Base-by-base conservation (phyloP, 164 flowering plant species). In the Vitis cinerea region DNA sequence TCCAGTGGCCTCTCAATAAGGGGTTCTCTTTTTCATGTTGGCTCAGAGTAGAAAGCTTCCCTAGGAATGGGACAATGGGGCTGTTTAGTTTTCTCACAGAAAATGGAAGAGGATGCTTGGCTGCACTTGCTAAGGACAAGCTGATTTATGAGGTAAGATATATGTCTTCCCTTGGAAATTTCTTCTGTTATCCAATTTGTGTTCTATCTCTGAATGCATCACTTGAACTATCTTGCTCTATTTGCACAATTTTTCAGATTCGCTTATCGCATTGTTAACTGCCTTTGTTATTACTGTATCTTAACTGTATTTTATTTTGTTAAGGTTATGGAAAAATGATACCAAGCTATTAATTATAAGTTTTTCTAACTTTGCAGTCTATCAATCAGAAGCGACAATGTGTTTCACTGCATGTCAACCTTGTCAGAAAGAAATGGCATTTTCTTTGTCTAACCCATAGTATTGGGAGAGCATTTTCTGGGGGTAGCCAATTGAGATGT, bases 11-110 rank as follows among this genome's bases (percentile, higher is more conserved):
- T 75, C 78, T 79, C 66, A 85, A 79, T 68, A 92, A 86, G 78
- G 99, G 99, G n/a, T 90, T 92, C 79, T 88, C 98, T 19, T 93
- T 96, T 82, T 87, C 95, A 9, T 96, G 99, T 75, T 96, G 99
- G 99, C 82, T 90, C 53, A 86, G 99, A 82, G 87, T 96, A 60
- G 98, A 96, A 81, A 84, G 74, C 74, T 92, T 88, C 57, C 97
- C 97, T 10, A 77, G 79, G 64, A 74, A 31, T 83, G 96, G 98
- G 70, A 74, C 85, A 31, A 84, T 96, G 91, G 92, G 94, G 52
- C 93, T 96, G 48, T 96, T 96, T 69, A 81, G 87, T 82, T 96
- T 96, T 78, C 88, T 89, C 11, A 75, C 97, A 61, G 98, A 92
- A 76, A 87, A 80, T 81, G 97, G 97, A 59, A 87, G 82, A 83